Conservation (phyloP, 495 filamentous ascomycete genomes). For the Penicillium maclennaniae region DNA sequence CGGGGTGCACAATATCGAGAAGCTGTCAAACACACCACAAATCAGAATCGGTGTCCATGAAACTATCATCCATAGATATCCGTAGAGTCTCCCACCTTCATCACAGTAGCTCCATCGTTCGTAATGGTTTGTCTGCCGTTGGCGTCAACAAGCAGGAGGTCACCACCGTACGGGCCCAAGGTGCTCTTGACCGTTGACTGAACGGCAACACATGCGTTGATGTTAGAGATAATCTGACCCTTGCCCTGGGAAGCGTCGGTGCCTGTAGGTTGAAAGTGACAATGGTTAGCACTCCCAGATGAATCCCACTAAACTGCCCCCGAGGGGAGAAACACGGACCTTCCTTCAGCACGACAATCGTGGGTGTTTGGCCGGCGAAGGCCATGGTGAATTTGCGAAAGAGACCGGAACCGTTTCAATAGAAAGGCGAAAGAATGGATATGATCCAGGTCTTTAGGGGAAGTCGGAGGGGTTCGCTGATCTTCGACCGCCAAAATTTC, state of each 20-base stretch:
- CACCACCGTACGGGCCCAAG: conserved; percentile 94
- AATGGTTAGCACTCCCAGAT: conserved; percentile 19
- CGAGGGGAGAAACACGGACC: conserved; percentile 56
- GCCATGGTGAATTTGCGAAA: conserved; percentile 59
- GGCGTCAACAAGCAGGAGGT: conserved; percentile 89
- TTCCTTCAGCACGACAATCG: conserved; percentile 97
- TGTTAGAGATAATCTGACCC: conserved; percentile 96
- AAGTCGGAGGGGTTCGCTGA: conserved; percentile 31
- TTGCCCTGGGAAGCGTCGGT: conserved; percentile 97
- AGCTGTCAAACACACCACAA: conserved; percentile 51
- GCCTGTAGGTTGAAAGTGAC: conserved; percentile 49
- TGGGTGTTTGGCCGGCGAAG: conserved; percentile 97
- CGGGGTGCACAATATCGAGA: conserved; percentile 96
- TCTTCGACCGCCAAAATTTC: conserved; percentile 46
- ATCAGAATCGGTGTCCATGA: conserved; percentile 16
- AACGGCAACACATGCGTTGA: conserved; percentile 97
- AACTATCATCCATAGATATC: background rate
- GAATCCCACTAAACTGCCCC: conserved; percentile 27
- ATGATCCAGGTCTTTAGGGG: conserved; percentile 16
- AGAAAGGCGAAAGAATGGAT: conserved; percentile 21
- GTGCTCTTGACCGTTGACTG: conserved; percentile 91
- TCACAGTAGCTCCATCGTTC: conserved; percentile 97
- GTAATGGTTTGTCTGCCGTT: conserved; percentile 97
- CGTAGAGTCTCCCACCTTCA: conserved; percentile 66
- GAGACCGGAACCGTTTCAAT: conserved; percentile 17